A percentile compares a stretch with the other conserved stretches of the same genome.
Evolutionary conservation across 2,329 filamentous ascomycete species (phyloP).

Genomic region (Pestalotiopsis sp.): DNA sequence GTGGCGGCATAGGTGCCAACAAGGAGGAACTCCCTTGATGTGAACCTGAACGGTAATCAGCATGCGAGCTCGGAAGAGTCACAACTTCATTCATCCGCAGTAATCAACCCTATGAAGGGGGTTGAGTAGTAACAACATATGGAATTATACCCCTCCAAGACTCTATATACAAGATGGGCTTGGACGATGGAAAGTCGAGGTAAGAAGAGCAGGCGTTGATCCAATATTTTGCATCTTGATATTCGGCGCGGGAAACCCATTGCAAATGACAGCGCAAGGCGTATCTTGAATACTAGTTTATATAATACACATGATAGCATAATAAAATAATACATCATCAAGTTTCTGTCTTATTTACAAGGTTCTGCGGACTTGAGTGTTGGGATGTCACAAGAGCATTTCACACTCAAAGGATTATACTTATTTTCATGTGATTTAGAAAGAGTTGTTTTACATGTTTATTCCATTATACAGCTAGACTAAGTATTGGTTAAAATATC

Average conservation of each 20-base stretch:
- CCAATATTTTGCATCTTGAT: not conserved
- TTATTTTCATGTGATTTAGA: not conserved
- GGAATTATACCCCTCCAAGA: not conserved
- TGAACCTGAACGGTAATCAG: not conserved
- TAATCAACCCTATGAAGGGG: not conserved
- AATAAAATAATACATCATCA: not conserved
- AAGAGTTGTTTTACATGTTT: not conserved
- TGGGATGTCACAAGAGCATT: not conserved
- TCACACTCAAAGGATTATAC: not conserved
- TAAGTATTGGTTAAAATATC: not conserved
- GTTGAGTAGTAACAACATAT: not conserved
- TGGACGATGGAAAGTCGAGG: not conserved
- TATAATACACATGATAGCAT: not conserved
- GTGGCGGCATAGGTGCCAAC: slow-evolving; percentile 14
- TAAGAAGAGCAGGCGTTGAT: not conserved
- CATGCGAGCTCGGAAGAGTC: not conserved
- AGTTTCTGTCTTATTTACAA: not conserved
- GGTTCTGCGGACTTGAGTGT: not conserved
- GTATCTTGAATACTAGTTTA: not conserved
- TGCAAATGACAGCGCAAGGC: not conserved
- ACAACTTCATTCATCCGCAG: too few species aligned
- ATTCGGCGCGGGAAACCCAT: not conserved
- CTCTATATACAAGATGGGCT: not conserved
- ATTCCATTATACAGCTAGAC: not conserved
- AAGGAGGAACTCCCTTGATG: slow-evolving; percentile 13